These are phyloP conservation scores for Kazachstania bromeliacearum DNA, from an alignment of 805 yeast species.

Conservation along the genomic window DNA sequence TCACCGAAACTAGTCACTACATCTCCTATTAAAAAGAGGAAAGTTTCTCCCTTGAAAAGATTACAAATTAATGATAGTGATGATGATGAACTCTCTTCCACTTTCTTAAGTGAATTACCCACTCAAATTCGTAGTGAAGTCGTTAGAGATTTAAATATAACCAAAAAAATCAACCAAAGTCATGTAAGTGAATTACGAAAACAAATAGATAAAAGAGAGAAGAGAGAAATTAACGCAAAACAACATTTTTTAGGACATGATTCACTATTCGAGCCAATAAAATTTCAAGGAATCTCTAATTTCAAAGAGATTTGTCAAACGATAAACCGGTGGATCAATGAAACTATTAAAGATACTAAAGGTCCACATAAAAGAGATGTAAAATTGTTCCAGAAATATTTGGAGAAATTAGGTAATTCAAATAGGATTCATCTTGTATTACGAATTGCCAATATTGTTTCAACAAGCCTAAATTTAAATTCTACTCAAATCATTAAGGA, in stretches of 20 bases:
- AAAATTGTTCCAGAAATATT: slow-evolving; percentile 28
- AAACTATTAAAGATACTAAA: slow-evolving; percentile 16
- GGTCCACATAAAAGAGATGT: slow-evolving; percentile 37
- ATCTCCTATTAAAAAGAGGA: not conserved
- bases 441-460: slow-evolving; percentile 16
- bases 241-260: slow-evolving; percentile 16
- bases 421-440: slow-evolving; percentile 23
- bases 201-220: slow-evolving; percentile 10
- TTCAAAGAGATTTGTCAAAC: slow-evolving; percentile 30
- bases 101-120: slow-evolving; percentile 57
- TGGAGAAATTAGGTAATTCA: slow-evolving; percentile 22
- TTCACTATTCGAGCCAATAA: slow-evolving; percentile 22
- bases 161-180: slow-evolving; percentile 15
- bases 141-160: slow-evolving; percentile 36
- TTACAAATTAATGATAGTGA: slow-evolving; percentile 1
- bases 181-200: slow-evolving; percentile 14
- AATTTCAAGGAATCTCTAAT: slow-evolving; percentile 28
- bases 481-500: slow-evolving; percentile 1
- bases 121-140: slow-evolving; percentile 55
- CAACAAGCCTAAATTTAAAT: slow-evolving; percentile 14
- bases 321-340: slow-evolving; percentile 32
- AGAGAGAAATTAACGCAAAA: slow-evolving; percentile 5
- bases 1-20: not conserved
- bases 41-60: slow-evolving; percentile 2
- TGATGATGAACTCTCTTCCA: slow-evolving; percentile 1